These are phyloP conservation scores for Alternaria ethzedia DNA, from an alignment of 2,329 filamentous ascomycete species.

Conservation along the genomic window DNA sequence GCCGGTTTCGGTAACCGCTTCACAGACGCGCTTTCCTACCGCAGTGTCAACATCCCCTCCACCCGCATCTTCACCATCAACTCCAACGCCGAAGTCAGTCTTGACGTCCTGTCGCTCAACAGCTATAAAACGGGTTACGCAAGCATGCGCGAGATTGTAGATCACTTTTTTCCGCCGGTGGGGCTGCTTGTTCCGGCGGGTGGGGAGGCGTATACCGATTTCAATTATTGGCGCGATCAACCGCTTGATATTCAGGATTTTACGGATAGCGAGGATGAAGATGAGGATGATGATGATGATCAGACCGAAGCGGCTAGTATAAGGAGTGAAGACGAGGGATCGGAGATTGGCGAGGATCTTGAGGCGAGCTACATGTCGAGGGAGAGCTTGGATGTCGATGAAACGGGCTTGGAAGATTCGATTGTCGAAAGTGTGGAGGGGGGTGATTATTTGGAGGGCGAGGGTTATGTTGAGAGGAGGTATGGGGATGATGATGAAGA, in stretches of 20 bases:
- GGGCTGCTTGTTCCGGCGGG: slow-evolving; percentile 85
- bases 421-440: slow-evolving; percentile 59
- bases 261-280: slow-evolving; percentile 73
- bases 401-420: slow-evolving; percentile 54
- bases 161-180: slow-evolving; percentile 96
- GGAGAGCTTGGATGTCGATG: slow-evolving; percentile 57
- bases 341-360: slow-evolving; percentile 54
- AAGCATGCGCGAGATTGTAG: slow-evolving; percentile 94
- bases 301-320: slow-evolving; percentile 50
- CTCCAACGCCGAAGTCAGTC: slow-evolving; percentile 90
- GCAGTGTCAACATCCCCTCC: slow-evolving; percentile 92
- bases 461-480: slow-evolving; percentile 31
- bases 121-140: slow-evolving; percentile 97
- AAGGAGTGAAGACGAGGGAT: slow-evolving; percentile 60
- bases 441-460: slow-evolving; percentile 32
- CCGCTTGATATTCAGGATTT: slow-evolving; percentile 89
- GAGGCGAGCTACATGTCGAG: slow-evolving; percentile 64
- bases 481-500: slow-evolving; percentile 30
- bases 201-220: slow-evolving; percentile 95
- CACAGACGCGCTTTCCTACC: slow-evolving; percentile 94
- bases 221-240: slow-evolving; percentile 91
- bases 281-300: slow-evolving; percentile 48
- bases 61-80: slow-evolving; percentile 99
- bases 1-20: slow-evolving; percentile 96
- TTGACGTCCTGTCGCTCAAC: slow-evolving; percentile 88